These are phyloP conservation scores for Cyclocybe cylindracea DNA, from an alignment of 768 basidiomycete genomes.

Conservation along the genomic window DNA sequence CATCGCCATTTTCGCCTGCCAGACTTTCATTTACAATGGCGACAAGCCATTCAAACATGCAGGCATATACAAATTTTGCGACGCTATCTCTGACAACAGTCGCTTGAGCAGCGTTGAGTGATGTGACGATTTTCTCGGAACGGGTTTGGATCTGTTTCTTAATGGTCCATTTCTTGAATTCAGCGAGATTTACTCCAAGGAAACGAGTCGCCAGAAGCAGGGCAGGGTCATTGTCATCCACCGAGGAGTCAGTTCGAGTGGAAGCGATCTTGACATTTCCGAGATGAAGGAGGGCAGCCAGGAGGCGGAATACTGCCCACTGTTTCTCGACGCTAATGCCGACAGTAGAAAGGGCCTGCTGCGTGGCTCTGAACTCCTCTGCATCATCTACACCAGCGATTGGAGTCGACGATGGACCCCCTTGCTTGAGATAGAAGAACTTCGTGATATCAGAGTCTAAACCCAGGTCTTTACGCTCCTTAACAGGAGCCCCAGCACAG, in stretches of 20 bases:
- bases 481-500: constrained; percentile 93
- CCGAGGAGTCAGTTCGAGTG: constrained; percentile 75
- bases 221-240: constrained; percentile 83
- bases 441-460: constrained; percentile 83
- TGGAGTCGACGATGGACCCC: constrained; percentile 83
- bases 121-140: constrained; percentile 92
- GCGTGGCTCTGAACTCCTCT: constrained; percentile 92
- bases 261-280: constrained; percentile 94
- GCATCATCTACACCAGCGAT: constrained; percentile 94
- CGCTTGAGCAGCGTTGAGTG: constrained; percentile 85
- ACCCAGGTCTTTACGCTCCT: constrained; percentile 94
- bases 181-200: constrained; percentile 83
- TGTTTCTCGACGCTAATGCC: constrained; percentile 98
- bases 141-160: constrained; percentile 97
- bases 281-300: constrained; percentile 94
- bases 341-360: constrained; percentile 93
- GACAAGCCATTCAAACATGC: constrained; percentile 98
- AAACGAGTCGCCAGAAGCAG: constrained; percentile 84
- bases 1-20: constrained; percentile 92
- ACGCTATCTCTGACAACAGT: constrained; percentile 95
- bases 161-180: constrained; percentile 98
- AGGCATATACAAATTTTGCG: constrained; percentile 98
- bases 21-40: constrained; percentile 96
- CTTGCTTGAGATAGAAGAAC: constrained; percentile 93
- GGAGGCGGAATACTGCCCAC: constrained; percentile 95